phyloP scores from a whole-genome alignment of 2,329 filamentous ascomycete genomes.

The Epichloe hybrida region DNA sequence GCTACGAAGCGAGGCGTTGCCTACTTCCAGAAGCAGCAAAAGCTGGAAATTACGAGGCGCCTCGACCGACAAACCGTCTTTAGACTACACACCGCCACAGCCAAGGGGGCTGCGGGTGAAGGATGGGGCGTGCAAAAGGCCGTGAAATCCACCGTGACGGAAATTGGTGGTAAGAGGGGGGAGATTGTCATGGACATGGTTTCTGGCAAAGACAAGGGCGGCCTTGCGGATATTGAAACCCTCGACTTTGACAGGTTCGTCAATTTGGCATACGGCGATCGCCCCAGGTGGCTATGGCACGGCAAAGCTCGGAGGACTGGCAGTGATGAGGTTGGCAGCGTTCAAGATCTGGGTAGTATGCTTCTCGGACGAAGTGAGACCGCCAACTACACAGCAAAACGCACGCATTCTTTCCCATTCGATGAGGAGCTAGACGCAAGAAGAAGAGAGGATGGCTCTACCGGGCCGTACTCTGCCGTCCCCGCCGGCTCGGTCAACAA shows the following conservation, averaged over 20 bases:
- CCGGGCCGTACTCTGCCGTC: constrained; percentile 27
- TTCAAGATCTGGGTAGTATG: constrained; percentile 31
- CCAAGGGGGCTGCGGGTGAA: constrained; percentile 79
- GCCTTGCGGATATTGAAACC: constrained; percentile 86
- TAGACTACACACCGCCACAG: constrained; percentile 67
- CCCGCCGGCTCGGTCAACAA: constrained; percentile 33
- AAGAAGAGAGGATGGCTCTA: constrained; percentile 31
- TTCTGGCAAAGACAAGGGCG: constrained; percentile 70
- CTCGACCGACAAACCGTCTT: constrained; percentile 76
- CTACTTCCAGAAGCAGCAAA: constrained; percentile 81
- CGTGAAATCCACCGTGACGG: constrained; percentile 88
- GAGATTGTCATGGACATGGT: constrained; percentile 96
- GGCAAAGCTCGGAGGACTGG: constrained; percentile 66
- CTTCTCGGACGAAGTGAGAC: constrained; percentile 43
- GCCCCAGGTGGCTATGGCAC: constrained; percentile 87
- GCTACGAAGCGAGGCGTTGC: constrained; percentile 71
- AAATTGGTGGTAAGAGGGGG: constrained; percentile 89
- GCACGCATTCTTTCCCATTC: constrained; percentile 34
- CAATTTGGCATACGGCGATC: constrained; percentile 63
- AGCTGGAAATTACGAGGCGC: constrained; percentile 62
- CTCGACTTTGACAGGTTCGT: constrained; percentile 77
- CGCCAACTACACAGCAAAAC: constrained; percentile 27
- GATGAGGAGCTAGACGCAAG: constrained; percentile 38
- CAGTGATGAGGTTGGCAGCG: constrained; percentile 27
- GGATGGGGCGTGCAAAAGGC: constrained; percentile 87